These are phyloP conservation scores for Physcia stellaris DNA, from an alignment of 495 filamentous ascomycete genomes.

Conservation along the genomic window DNA sequence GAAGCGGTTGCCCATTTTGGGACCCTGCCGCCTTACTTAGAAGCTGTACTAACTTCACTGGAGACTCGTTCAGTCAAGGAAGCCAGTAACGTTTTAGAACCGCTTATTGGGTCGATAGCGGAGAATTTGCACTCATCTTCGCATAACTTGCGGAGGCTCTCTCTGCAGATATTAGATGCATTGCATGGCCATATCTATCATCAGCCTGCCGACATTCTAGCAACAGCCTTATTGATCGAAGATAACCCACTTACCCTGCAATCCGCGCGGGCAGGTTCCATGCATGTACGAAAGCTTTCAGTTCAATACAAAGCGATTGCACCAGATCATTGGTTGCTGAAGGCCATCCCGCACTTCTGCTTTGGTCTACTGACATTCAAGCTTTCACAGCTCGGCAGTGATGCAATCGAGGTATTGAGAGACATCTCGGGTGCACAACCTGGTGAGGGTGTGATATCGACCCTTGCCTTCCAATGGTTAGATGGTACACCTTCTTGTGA, in stretches of 20 bases:
- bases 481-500: constrained; percentile 38
- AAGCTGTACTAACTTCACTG: constrained; percentile 49
- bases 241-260: constrained; percentile 62
- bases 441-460: constrained; percentile 61
- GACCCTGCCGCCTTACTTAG: constrained; percentile 49
- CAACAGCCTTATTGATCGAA: constrained; percentile 53
- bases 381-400: constrained; percentile 72
- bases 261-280: constrained; percentile 58
- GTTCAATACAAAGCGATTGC: constrained; percentile 40
- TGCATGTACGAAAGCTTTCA: constrained; percentile 70
- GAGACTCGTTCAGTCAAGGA: constrained; percentile 19
- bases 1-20: constrained; percentile 47
- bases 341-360: constrained; percentile 64
- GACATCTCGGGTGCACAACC: constrained; percentile 53
- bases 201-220: constrained; percentile 29
- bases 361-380: constrained; percentile 83
- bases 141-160: constrained; percentile 53
- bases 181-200: constrained; percentile 22
- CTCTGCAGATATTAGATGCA: constrained; percentile 49
- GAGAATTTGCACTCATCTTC: constrained; percentile 59
- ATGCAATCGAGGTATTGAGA: constrained; percentile 59
- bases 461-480: constrained; percentile 70
- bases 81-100: constrained; percentile 20
- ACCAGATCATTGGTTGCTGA: constrained; percentile 48
- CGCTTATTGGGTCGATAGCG: constrained; percentile 47